Conservation (phyloP, 2,329 filamentous ascomycete genomes). For the Simplicillium aogashimaense region DNA sequence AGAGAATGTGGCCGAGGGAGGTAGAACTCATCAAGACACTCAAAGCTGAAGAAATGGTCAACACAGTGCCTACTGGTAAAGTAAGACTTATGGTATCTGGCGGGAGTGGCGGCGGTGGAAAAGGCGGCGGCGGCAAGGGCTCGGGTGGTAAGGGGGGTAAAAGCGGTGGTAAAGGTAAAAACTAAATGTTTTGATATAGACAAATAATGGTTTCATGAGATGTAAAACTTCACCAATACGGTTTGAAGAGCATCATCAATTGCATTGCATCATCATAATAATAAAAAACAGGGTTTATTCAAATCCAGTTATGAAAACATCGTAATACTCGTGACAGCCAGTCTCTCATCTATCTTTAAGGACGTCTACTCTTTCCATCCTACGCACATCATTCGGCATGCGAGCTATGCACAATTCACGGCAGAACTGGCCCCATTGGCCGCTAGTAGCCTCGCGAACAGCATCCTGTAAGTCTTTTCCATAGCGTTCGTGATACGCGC, state of each 20-base stretch:
- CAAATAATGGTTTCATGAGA: too few relatives aligned
- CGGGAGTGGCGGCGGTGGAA: constrained; percentile 32
- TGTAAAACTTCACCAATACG: too few relatives aligned
- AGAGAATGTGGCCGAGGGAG: constrained; percentile 78
- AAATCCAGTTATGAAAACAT: too few relatives aligned
- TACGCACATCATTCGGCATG: constrained; percentile 48
- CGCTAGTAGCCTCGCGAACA: constrained; percentile 65
- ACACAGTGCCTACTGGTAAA: constrained; percentile 70
- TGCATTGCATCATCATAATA: too few relatives aligned
- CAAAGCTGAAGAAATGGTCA: constrained; percentile 74
- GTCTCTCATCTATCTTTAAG: not conserved
- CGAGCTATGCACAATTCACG: constrained; percentile 55
- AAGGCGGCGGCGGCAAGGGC: constrained; percentile 29
- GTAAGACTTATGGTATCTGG: constrained; percentile 69
- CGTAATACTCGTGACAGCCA: constrained; percentile 1
- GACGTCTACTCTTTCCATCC: constrained; percentile 26
- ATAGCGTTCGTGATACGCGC: constrained; percentile 72
- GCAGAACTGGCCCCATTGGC: constrained; percentile 71
- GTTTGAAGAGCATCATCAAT: too few relatives aligned
- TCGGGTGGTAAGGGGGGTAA: constrained; percentile 19
- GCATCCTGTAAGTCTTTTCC: constrained; percentile 64
- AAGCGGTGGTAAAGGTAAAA: constrained; percentile 13
- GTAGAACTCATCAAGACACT: constrained; percentile 73
- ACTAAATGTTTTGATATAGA: not conserved
- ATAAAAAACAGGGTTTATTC: too few relatives aligned